Conservation (phyloP, 805 yeast genomes). For the Candida taoyuanica region DNA sequence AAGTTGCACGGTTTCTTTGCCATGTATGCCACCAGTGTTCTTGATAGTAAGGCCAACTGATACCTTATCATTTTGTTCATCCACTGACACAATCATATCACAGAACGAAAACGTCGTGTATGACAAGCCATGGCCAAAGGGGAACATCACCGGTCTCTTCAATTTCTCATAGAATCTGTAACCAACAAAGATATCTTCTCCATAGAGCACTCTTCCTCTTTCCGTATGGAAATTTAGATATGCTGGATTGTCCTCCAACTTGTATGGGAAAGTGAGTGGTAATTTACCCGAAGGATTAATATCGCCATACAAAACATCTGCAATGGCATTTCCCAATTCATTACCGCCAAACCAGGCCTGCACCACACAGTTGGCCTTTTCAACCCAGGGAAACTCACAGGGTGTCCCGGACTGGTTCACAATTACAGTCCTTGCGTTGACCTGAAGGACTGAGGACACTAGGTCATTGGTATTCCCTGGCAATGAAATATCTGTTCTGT, state of each 20-base stretch:
- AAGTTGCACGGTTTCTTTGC: constrained; percentile 53
- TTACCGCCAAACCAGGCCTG: constrained; percentile 60
- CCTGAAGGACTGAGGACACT: constrained; percentile 42
- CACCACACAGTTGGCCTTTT: constrained; percentile 39
- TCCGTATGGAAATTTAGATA: constrained; percentile 46
- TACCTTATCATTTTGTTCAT: constrained; percentile 25
- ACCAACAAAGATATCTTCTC: constrained; percentile 64
- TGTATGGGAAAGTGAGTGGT: constrained; percentile 50
- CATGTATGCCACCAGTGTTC: constrained; percentile 46
- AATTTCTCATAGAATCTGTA: constrained; percentile 55
- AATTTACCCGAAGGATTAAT: constrained; percentile 57
- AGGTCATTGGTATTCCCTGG: constrained; percentile 47
- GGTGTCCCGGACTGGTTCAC: constrained; percentile 63
- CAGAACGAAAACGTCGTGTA: constrained; percentile 47
- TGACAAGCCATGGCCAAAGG: constrained; percentile 62
- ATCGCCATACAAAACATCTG: constrained; percentile 58
- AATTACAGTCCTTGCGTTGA: constrained; percentile 46
- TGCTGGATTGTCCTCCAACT: constrained; percentile 52
- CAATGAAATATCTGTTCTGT: constrained; percentile 45
- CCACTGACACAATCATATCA: constrained; percentile 31
- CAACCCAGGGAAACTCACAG: constrained; percentile 51
- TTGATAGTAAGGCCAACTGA: constrained; percentile 36
- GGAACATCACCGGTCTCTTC: constrained; percentile 44
- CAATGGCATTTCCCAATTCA: constrained; percentile 55
- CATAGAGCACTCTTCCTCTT: constrained; percentile 51